phyloP scores from a whole-genome alignment of 805 yeast species.

The Teunomyces pallodes region DNA sequence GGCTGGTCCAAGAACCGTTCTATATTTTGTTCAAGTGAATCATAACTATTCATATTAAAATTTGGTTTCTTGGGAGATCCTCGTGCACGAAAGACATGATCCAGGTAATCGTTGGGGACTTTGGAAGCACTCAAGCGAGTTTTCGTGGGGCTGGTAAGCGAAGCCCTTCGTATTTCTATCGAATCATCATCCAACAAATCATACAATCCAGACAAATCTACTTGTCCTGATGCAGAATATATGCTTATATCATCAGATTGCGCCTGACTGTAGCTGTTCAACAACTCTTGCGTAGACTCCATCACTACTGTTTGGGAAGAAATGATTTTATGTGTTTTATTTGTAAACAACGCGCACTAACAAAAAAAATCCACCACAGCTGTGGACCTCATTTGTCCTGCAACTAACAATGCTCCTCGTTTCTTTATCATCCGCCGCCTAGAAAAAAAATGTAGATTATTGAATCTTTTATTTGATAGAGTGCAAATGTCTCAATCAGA shows the following conservation, averaged over 20 bases:
- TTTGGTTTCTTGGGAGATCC: conserved; percentile 2
- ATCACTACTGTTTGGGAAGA: not conserved
- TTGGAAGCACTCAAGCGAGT: conserved; percentile 8
- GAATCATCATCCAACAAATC: conserved; percentile 17
- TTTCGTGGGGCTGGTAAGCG: conserved; percentile 10
- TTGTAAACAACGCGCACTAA: conserved; percentile 6
- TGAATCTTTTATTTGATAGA: not conserved
- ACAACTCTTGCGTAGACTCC: conserved; percentile 13
- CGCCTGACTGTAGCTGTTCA: conserved; percentile 7
- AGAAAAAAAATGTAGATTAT: not conserved
- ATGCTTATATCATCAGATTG: conserved; percentile 15
- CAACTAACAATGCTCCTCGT: not conserved
- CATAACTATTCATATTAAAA: conserved; percentile 1
- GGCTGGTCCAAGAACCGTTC: conserved; percentile 9
- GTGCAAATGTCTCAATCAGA: conserved; percentile 12
- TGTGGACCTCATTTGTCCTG: not conserved
- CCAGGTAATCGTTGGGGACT: conserved; percentile 16
- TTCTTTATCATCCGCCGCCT: not conserved
- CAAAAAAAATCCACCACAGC: not conserved
- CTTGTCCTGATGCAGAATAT: conserved; percentile 11
- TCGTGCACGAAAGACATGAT: conserved; percentile 13
- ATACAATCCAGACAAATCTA: conserved; percentile 10
- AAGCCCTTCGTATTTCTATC: conserved; percentile 12
- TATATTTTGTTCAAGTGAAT: conserved; percentile 10
- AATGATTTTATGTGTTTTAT: not conserved